phyloP scores from a whole-genome alignment of 2,329 filamentous ascomycete species.

The Paradendryphiella salina region DNA sequence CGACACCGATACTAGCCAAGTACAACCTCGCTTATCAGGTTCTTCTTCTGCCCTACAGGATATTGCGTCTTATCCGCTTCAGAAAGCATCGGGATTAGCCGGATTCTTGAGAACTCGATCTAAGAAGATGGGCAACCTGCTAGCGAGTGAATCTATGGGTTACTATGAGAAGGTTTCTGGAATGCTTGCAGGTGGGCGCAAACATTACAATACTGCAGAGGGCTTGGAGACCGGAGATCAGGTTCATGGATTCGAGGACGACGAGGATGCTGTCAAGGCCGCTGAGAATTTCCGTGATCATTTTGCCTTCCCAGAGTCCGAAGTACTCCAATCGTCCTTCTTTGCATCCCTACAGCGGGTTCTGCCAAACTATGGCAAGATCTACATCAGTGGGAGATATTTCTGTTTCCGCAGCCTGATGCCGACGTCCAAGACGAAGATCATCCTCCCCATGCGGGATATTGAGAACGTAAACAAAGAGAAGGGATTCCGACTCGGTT shows the following conservation, averaged over 20 bases:
- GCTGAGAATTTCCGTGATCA: slow-evolving; percentile 78
- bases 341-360: slow-evolving; percentile 91
- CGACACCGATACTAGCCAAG: slow-evolving; percentile 33
- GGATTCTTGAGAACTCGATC: slow-evolving; percentile 79
- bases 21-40: slow-evolving; percentile 40
- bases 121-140: slow-evolving; percentile 76
- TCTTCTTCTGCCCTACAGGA: slow-evolving; percentile 61
- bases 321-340: slow-evolving; percentile 85
- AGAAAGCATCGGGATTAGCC: slow-evolving; percentile 80
- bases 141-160: slow-evolving; percentile 91
- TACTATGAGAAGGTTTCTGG: slow-evolving; percentile 96
- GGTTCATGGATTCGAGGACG: slow-evolving; percentile 59
- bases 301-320: slow-evolving; percentile 82
- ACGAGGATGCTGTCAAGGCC: slow-evolving; percentile 57
- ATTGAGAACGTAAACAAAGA: slow-evolving; percentile 94
- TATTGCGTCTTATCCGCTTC: slow-evolving; percentile 74
- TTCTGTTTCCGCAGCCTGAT: slow-evolving; percentile 93
- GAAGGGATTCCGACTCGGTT: slow-evolving; percentile 90
- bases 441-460: slow-evolving; percentile 87
- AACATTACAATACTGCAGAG: slow-evolving; percentile 80
- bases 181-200: slow-evolving; percentile 91
- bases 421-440: slow-evolving; percentile 85
- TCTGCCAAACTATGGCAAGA: slow-evolving; percentile 90
- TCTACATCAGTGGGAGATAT: slow-evolving; percentile 85
- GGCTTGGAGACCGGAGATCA: slow-evolving; percentile 67